Conservation (phyloP, 148 eudicot genomes). For the Fagopyrum homotropicum region DNA sequence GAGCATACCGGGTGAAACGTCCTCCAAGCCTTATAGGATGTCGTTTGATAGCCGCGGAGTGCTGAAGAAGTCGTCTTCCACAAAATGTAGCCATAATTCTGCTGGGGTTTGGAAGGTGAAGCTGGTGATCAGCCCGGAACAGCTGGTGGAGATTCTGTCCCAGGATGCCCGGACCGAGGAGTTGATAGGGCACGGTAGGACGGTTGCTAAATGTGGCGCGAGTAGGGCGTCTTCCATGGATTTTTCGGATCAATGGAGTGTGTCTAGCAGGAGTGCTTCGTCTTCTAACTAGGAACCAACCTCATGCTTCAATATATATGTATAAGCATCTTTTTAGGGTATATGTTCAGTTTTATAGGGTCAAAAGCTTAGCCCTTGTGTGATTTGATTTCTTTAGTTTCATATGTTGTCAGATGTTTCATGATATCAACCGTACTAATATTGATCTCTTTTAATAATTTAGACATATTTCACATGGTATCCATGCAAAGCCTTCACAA, state of each 20-base stretch:
- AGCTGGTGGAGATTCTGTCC: slow-evolving; percentile 64
- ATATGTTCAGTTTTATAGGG: not conserved
- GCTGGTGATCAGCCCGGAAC: slow-evolving; percentile 62
- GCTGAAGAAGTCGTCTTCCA: slow-evolving; percentile 31
- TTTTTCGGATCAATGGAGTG: slow-evolving; percentile 69
- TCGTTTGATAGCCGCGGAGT: slow-evolving; percentile 36
- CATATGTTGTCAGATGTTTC: not conserved
- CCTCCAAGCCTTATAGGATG: slow-evolving; percentile 53
- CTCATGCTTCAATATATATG: not conserved
- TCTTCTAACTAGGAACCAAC: slow-evolving; percentile 14
- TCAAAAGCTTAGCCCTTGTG: not conserved
- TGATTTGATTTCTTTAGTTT: not conserved
- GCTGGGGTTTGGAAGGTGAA: slow-evolving; percentile 85
- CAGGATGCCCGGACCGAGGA: slow-evolving; percentile 58
- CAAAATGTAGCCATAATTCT: not conserved
- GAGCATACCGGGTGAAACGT: slow-evolving; percentile 36
- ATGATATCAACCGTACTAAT: not conserved
- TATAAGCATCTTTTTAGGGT: not conserved
- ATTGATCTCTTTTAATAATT: not conserved
- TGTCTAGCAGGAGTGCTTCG: slow-evolving; percentile 46
- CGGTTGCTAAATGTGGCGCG: slow-evolving; percentile 75
- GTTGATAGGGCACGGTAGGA: slow-evolving; percentile 70
- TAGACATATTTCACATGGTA: too few species aligned
- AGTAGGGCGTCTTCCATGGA: slow-evolving; percentile 26
- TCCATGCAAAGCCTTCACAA: too few species aligned